Conservation (phyloP, 2,329 filamentous ascomycete species). For the Venturia pyrina region DNA sequence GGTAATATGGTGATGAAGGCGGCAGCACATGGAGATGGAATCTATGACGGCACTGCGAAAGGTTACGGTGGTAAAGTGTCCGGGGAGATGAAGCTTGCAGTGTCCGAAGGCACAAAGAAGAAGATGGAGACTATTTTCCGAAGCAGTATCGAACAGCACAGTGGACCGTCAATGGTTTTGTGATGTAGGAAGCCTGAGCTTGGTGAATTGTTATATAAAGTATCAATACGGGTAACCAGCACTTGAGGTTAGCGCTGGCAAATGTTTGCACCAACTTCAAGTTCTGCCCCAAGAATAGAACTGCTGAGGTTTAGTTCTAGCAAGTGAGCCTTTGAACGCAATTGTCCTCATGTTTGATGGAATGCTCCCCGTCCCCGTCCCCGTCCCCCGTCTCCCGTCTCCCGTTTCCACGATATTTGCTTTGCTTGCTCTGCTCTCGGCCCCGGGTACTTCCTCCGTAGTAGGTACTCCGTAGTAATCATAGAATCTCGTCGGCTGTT, state of each 20-base stretch:
- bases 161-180: neutral
- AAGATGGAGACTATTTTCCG: neutral
- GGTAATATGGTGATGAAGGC: neutral
- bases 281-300: neutral
- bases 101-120: neutral
- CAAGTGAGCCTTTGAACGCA: neutral
- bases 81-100: neutral
- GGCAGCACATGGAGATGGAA: neutral
- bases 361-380: no score
- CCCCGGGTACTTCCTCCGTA: no score
- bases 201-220: neutral
- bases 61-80: no score
- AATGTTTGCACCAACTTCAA: neutral
- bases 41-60: no score
- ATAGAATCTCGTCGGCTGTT: no score
- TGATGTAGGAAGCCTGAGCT: neutral
- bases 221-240: neutral
- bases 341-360: neutral
- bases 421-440: no score
- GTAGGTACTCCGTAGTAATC: no score
- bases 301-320: neutral
- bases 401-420: no score
- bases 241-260: neutral
- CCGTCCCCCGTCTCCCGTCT: no score
- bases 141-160: neutral